Conservation (phyloP, 2,329 filamentous ascomycete genomes). For the Raffaelea albimanens region DNA sequence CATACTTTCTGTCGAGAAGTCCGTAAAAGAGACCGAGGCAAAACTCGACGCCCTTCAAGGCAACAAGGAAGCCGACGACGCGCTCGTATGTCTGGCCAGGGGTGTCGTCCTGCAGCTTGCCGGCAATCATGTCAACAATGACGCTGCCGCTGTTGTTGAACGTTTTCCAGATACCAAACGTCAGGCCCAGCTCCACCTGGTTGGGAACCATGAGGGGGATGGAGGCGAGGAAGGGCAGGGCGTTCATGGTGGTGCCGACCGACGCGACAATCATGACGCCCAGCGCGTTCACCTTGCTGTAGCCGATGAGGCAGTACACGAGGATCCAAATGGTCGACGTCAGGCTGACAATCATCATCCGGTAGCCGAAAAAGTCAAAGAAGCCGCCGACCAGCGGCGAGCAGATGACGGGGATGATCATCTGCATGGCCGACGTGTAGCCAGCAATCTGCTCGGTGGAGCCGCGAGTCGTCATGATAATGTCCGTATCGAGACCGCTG, state of each 20-base stretch:
- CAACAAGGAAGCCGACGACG: constrained; percentile 17
- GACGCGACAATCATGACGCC: constrained; percentile 18
- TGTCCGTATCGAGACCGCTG: constrained; percentile 5
- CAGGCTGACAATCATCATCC: constrained; percentile 18
- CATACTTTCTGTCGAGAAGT: constrained; percentile 9
- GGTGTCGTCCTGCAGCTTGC: constrained; percentile 17
- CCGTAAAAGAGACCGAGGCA: constrained; percentile 18
- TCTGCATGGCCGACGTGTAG: constrained; percentile 18
- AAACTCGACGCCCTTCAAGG: constrained; percentile 18
- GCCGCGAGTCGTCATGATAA: constrained; percentile 12
- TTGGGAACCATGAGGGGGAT: constrained; percentile 16
- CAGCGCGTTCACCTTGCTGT: constrained; percentile 14
- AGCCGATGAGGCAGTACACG: constrained; percentile 17
- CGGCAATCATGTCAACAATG: constrained; percentile 19
- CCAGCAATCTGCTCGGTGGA: constrained; percentile 18
- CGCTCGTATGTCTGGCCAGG: constrained; percentile 17
- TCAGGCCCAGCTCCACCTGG: constrained; percentile 17
- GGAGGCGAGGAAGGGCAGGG: constrained; percentile 17
- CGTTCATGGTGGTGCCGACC: constrained; percentile 17
- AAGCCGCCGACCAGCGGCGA: constrained; percentile 15
- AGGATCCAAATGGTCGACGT: constrained; percentile 17
- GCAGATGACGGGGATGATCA: constrained; percentile 18
- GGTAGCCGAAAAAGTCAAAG: constrained; percentile 15
- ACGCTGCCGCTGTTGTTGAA: constrained; percentile 19
- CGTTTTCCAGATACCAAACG: constrained; percentile 19